Conservation (phyloP, 2,329 filamentous ascomycete genomes). For the Exophiala alcalophila region DNA sequence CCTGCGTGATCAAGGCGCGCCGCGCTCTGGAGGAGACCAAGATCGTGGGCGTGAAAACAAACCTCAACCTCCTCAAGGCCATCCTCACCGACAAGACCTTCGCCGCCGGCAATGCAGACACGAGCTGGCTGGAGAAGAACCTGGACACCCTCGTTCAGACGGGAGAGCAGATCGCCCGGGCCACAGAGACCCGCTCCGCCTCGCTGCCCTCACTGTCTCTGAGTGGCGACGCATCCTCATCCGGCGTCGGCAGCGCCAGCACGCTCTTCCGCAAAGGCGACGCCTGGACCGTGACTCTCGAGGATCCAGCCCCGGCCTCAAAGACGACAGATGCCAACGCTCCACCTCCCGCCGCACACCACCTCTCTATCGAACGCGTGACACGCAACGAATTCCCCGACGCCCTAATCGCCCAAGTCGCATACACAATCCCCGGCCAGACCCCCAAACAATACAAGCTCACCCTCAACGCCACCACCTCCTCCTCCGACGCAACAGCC, state of each 20-base stretch:
- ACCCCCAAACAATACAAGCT: slow-evolving; percentile 44
- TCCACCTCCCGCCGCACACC: slow-evolving; percentile 40
- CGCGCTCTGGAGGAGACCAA: slow-evolving; percentile 55
- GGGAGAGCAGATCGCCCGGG: slow-evolving; percentile 32
- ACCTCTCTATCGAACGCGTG: slow-evolving; percentile 54
- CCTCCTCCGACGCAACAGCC: slow-evolving; percentile 38
- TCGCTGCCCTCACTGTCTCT: slow-evolving; percentile 7
- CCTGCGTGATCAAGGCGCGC: slow-evolving; percentile 52
- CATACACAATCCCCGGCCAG: slow-evolving; percentile 44
- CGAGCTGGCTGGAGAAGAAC: slow-evolving; percentile 56
- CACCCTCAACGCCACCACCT: slow-evolving; percentile 45
- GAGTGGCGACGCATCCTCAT: slow-evolving; percentile 7
- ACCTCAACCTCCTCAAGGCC: slow-evolving; percentile 53
- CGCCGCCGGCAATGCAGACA: slow-evolving; percentile 48
- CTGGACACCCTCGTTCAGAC: slow-evolving; percentile 42
- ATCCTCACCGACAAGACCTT: slow-evolving; percentile 55
- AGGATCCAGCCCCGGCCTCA: slow-evolving; percentile 31
- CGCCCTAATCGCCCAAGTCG: slow-evolving; percentile 53
- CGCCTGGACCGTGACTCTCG: slow-evolving; percentile 54
- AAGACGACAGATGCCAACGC: slow-evolving; percentile 17
- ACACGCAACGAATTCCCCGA: slow-evolving; percentile 60
- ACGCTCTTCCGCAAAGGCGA: slow-evolving; percentile 58
- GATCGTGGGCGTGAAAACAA: slow-evolving; percentile 59
- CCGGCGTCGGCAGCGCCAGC: slow-evolving; percentile 32
- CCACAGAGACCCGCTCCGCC: slow-evolving; percentile 1